Conservation (phyloP, 2,329 filamentous ascomycete species). For the Zymoseptoria ardabiliae region DNA sequence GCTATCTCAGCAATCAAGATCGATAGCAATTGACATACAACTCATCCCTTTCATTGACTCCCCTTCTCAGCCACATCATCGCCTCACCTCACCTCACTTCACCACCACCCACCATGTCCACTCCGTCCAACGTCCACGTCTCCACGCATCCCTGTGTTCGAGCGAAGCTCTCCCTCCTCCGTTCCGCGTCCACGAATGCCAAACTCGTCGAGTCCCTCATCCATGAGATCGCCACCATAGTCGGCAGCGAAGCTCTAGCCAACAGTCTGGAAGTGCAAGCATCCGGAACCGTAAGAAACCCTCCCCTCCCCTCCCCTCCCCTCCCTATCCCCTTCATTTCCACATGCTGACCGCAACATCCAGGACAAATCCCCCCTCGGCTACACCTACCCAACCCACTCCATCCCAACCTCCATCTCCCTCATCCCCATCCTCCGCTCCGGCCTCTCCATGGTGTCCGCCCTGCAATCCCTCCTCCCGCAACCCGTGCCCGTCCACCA, state of each 20-base stretch:
- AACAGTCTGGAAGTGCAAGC: conserved; percentile 50
- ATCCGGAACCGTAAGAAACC: conserved; percentile 54
- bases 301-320: background rate
- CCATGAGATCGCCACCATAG: conserved; percentile 76
- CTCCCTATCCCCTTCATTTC: background rate
- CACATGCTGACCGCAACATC: conserved; percentile 5
- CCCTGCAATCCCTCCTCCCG: conserved; percentile 76
- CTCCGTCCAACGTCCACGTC: conserved; percentile 54
- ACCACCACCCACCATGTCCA: conserved; percentile 8
- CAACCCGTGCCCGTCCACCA: conserved; percentile 77
- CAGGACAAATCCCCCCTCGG: conserved; percentile 74
- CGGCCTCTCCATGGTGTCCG: conserved; percentile 84
- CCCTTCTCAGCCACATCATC: background rate
- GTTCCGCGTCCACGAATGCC: conserved; percentile 61
- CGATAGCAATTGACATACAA: too few species aligned
- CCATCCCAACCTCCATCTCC: conserved; percentile 62
- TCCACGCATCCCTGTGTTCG: conserved; percentile 78
- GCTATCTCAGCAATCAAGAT: too few species aligned
- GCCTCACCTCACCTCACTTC: background rate
- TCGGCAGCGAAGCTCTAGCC: conserved; percentile 74
- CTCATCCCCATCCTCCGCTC: conserved; percentile 90
- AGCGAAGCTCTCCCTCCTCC: conserved; percentile 84
- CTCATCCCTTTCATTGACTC: too few species aligned
- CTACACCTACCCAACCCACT: conserved; percentile 62
- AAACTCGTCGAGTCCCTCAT: conserved; percentile 74